Evolutionary conservation across 225 moss, liverwort and hornwort genomes (phyloP), one percentile per base, ranked within the genome.

Genomic region (Bryum argenteum): DNA sequence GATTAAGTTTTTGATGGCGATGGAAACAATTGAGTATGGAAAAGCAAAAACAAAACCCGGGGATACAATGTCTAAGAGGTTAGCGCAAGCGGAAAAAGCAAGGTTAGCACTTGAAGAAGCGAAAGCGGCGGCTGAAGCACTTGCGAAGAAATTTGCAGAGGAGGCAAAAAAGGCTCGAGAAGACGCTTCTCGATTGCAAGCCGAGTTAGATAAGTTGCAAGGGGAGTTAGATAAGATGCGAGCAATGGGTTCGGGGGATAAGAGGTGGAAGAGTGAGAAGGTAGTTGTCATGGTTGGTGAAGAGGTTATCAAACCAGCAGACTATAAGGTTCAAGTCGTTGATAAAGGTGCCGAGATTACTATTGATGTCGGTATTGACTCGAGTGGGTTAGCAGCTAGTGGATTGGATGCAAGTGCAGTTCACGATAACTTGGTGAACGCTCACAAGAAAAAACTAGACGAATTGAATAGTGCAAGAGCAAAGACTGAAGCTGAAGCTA

Each of bases 21-120:
- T 86, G 82, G 85, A 86, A n/a, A 71, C 64, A 6, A 76, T 86
- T 11, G 85, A 82, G 3, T 82, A 86, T 13, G 71, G 85, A 0
- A 17, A 59, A 53, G 47, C 64, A 0, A 50, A 16, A 18, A 41
- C 59, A 0, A 76, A 63, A 41, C 51, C 2, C 12, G 26, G 58
- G 0, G 51, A 67, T 16, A 15, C 51, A 0, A 1, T 37, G 0
- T 9, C 23, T 0, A 65, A 74, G 13, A 20, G 2, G 55, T 20
- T 71, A 7, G 67, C 2, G 0, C 42, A 9, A 0, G 21, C 14
- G 0, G 68, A 77, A 38, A 75, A 72, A 18, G 52, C 62, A 1
- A 14, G 6, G 0, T 45, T 76, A 2, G 66, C 5, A 0, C 55
- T 37, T 1, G 47, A 75, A 16, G 57, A 74, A 4, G 53, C 50